phyloP scores from a whole-genome alignment of 139 green algal species.

The Coelastrella sp. region DNA sequence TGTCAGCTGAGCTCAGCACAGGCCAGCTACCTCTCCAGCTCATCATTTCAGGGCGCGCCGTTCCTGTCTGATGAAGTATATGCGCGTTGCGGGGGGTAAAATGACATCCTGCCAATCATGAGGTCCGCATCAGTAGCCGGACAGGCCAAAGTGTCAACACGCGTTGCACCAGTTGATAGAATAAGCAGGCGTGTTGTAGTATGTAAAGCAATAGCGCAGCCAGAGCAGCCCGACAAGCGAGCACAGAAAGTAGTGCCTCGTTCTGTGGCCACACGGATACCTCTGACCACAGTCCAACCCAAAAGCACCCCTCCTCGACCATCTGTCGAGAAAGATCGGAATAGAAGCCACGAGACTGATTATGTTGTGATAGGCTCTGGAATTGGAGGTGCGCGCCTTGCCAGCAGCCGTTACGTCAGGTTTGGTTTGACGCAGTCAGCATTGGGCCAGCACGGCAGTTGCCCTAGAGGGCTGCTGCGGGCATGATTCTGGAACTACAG shows the following conservation, averaged over 20 bases:
- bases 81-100: too few relatives aligned
- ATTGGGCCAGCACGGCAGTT: neutral
- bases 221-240: neutral
- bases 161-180: neutral
- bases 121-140: neutral
- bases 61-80: too few relatives aligned
- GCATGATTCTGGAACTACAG: too few relatives aligned
- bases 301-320: neutral
- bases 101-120: neutral
- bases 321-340: neutral
- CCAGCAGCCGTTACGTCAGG: neutral
- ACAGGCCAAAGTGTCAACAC: neutral
- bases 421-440: neutral
- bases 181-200: neutral
- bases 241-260: neutral
- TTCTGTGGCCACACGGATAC: neutral
- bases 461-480: too few relatives aligned
- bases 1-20: too few relatives aligned
- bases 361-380: constrained; percentile 79
- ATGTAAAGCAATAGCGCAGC: neutral
- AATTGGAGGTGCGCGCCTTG: constrained; percentile 66
- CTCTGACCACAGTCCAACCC: neutral
- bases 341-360: constrained; percentile 66
- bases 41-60: too few relatives aligned
- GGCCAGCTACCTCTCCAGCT: too few relatives aligned